These are phyloP conservation scores for Aspergillus ostianus DNA, from an alignment of 495 filamentous ascomycete species.

Conservation along the genomic window DNA sequence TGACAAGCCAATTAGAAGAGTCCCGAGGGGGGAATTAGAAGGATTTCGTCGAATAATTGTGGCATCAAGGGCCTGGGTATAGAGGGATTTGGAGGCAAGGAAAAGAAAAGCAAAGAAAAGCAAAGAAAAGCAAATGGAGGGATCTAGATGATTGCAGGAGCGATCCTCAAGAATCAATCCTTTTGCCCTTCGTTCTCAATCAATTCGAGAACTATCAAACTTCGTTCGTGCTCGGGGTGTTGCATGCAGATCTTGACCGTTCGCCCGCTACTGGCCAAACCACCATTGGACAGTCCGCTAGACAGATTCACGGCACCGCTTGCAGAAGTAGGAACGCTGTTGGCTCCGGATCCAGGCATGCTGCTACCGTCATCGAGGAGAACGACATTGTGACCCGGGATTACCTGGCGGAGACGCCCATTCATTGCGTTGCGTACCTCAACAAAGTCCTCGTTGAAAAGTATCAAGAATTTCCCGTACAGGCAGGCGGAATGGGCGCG, in stretches of 20 bases:
- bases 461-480: slow-evolving; percentile 69
- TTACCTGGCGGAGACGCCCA: slow-evolving; percentile 88
- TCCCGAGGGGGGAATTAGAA: neutral
- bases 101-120: neutral
- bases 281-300: slow-evolving; percentile 35
- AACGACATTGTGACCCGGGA: slow-evolving; percentile 82
- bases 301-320: slow-evolving; percentile 26
- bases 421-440: slow-evolving; percentile 97
- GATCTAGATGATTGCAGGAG: neutral
- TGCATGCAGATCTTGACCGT: slow-evolving; percentile 95
- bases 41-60: too few species aligned
- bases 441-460: slow-evolving; percentile 89
- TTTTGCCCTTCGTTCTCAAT: slow-evolving; percentile 90
- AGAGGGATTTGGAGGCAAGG: neutral
- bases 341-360: slow-evolving; percentile 33
- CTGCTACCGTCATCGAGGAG: slow-evolving; percentile 83
- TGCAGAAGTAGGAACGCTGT: slow-evolving; percentile 28
- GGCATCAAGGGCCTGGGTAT: neutral
- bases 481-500: slow-evolving; percentile 83
- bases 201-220: slow-evolving; percentile 87
- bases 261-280: slow-evolving; percentile 30
- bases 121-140: neutral
- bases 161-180: slow-evolving; percentile 45
- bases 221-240: slow-evolving; percentile 78
- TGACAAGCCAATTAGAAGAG: neutral